A percentile compares a stretch with the other conserved stretches of the same genome.
Conservation (phyloP, 176 grass and related monocot species). For the Cocos nucifera region DNA sequence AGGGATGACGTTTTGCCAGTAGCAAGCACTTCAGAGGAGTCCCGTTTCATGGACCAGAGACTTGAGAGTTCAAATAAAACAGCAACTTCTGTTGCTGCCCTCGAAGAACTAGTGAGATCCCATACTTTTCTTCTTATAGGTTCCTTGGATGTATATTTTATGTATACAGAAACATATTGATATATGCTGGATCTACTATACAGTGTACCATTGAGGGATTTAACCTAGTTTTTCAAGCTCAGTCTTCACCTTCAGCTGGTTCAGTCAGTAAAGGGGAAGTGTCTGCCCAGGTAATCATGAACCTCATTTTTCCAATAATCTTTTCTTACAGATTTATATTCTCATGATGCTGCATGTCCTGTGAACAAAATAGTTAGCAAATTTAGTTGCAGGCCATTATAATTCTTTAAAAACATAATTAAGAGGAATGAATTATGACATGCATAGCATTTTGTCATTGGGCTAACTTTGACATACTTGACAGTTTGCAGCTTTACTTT, state of each 20-base stretch:
- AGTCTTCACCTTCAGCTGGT: conserved; percentile 35
- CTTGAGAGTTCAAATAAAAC: conserved; percentile 25
- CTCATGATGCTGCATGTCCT: too few relatives aligned
- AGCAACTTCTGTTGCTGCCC: conserved; percentile 38
- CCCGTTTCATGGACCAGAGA: conserved; percentile 36
- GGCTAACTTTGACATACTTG: too few relatives aligned
- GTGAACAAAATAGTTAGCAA: too few relatives aligned
- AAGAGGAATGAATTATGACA: too few relatives aligned
- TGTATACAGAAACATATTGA: neutral
- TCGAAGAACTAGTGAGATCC: conserved; percentile 66
- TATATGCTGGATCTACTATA: conserved; percentile 19
- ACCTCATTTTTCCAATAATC: too few relatives aligned
- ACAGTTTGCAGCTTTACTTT: too few relatives aligned
- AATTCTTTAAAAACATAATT: too few relatives aligned
- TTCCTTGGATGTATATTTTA: too few relatives aligned
- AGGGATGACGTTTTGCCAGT: conserved; percentile 37
- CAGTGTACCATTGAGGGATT: conserved; percentile 66
- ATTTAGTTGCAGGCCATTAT: too few relatives aligned
- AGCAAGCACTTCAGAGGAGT: conserved; percentile 56
- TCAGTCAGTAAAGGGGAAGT: conserved; percentile 36
- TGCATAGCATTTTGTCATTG: too few relatives aligned
- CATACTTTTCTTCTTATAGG: too few relatives aligned
- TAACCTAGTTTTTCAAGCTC: conserved; percentile 52
- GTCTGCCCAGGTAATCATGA: conserved; percentile 45
- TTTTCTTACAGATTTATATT: too few relatives aligned